These are phyloP conservation scores for Aegilops longissima DNA, from an alignment of 176 grass and related monocot species.

Conservation along the genomic window DNA sequence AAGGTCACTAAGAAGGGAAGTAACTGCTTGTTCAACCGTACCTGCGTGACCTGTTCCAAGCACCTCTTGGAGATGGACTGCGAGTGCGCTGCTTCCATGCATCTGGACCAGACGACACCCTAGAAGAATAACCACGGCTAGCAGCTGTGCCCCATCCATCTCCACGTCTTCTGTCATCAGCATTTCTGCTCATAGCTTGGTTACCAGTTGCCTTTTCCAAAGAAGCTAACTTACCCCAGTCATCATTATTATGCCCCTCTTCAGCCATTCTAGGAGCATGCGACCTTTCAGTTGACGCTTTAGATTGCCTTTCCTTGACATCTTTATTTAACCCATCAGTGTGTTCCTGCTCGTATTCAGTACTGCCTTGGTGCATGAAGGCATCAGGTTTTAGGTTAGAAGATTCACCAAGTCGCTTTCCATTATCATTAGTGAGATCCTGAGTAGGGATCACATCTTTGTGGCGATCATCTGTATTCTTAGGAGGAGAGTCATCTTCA, in stretches of 20 bases:
- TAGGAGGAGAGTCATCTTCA: constrained; percentile 46
- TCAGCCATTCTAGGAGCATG: constrained; percentile 34
- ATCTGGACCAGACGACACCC: constrained; percentile 55
- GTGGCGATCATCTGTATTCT: constrained; percentile 19
- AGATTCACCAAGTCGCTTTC: constrained; percentile 28
- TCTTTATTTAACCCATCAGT: constrained; percentile 43
- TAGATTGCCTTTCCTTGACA: constrained; percentile 37
- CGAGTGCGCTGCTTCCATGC: constrained; percentile 52
- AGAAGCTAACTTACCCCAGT: constrained; percentile 32
- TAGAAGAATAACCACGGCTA: constrained; percentile 46
- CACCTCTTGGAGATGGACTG: constrained; percentile 65
- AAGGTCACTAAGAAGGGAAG: neutral
- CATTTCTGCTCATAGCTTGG: constrained; percentile 46
- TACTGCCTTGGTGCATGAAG: constrained; percentile 23
- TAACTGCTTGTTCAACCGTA: constrained; percentile 30
- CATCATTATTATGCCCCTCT: constrained; percentile 48
- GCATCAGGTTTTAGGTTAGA: constrained; percentile 30
- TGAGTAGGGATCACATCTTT: constrained; percentile 15
- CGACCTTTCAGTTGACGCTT: constrained; percentile 44
- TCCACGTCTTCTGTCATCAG: constrained; percentile 44
- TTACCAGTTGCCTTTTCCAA: constrained; percentile 37
- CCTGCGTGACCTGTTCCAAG: constrained; percentile 58
- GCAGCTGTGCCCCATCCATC: constrained; percentile 47
- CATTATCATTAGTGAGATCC: constrained; percentile 15
- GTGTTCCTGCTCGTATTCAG: constrained; percentile 28